phyloP scores from a whole-genome alignment of 2,329 filamentous ascomycete genomes.

The Penicillium sp. region DNA sequence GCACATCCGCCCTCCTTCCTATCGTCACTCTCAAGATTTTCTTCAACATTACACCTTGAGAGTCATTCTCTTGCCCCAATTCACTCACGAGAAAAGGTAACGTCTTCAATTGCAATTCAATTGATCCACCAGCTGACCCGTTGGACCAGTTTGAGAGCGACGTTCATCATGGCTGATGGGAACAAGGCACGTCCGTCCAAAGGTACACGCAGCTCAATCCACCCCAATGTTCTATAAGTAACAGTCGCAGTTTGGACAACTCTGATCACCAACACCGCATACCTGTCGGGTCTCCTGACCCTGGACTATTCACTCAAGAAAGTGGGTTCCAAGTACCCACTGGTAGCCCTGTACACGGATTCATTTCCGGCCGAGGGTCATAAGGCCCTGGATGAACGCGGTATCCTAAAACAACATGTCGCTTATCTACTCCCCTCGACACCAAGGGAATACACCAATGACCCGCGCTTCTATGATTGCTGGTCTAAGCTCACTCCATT shows the following conservation, averaged over 20 bases:
- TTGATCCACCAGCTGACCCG: background rate
- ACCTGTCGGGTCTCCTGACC: constrained; percentile 79
- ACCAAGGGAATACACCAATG: constrained; percentile 68
- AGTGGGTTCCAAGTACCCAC: constrained; percentile 67
- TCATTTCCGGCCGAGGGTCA: constrained; percentile 69
- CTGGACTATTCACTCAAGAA: constrained; percentile 74
- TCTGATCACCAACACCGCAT: constrained; percentile 80
- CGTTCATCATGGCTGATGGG: background rate
- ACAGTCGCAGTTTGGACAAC: constrained; percentile 72
- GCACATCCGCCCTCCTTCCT: background rate
- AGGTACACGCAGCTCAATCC: background rate
- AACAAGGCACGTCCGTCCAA: background rate
- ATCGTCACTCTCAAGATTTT: background rate
- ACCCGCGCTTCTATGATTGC: constrained; percentile 84
- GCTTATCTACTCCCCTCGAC: constrained; percentile 69
- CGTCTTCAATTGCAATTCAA: background rate
- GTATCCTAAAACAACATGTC: constrained; percentile 69
- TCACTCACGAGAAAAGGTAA: background rate
- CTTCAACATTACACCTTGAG: too few species aligned
- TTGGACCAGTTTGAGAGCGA: background rate
- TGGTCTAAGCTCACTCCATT: constrained; percentile 87
- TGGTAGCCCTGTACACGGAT: constrained; percentile 81
- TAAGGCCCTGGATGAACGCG: constrained; percentile 66
- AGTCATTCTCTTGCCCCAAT: too few species aligned
- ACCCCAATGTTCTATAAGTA: background rate